phyloP scores from a whole-genome alignment of 257 asterid genomes.

The Anisodus acutangulus region DNA sequence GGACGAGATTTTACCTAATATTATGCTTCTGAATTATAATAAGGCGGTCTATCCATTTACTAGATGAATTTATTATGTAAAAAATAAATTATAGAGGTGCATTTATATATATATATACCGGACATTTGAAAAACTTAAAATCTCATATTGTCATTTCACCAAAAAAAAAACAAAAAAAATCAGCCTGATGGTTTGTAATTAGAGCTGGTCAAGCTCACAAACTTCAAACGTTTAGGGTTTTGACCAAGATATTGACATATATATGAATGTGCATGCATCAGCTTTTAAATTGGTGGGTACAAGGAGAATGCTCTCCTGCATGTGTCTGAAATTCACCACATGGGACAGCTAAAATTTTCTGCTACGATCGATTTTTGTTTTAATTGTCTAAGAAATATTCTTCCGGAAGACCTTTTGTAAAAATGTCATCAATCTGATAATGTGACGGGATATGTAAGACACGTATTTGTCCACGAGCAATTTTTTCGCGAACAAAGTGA shows the following conservation, averaged over 20 bases:
- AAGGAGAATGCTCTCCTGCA: conserved; percentile 3
- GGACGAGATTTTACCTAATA: too few species aligned
- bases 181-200: not conserved
- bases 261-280: not conserved
- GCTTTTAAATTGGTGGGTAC: conserved; percentile 27
- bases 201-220: not conserved
- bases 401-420: too few species aligned
- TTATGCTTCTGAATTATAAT: too few species aligned
- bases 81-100: not conserved
- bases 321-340: conserved; percentile 28
- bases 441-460: too few species aligned
- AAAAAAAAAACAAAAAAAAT: not conserved
- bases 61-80: too few species aligned
- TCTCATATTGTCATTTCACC: not conserved
- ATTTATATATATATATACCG: not conserved
- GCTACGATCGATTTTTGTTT: too few species aligned
- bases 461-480: too few species aligned
- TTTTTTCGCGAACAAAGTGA: too few species aligned
- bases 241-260: not conserved
- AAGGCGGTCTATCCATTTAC: too few species aligned
- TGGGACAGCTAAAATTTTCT: conserved; percentile 15
- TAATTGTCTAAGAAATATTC: too few species aligned
- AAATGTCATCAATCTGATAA: too few species aligned
- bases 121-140: not conserved
- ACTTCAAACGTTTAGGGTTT: not conserved